A percentile compares a stretch with the other conserved stretches of the same genome.
phyloP scores from a whole-genome alignment of 495 filamentous ascomycete genomes.

The Aspergillus ellipticus region DNA sequence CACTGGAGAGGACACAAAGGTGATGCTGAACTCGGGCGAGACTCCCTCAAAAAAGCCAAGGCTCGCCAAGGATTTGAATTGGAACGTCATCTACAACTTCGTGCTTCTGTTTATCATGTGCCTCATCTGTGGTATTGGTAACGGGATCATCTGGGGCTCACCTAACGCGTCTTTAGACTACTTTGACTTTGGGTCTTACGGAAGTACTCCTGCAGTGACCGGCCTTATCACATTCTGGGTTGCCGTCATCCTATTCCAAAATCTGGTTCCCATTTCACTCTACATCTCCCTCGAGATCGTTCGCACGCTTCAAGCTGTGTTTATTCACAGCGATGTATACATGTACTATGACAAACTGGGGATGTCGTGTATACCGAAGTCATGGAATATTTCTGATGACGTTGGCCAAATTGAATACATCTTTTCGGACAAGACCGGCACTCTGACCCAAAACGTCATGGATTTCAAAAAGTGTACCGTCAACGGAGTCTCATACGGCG shows the following conservation, averaged over 20 bases:
- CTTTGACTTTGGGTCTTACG: conserved; percentile 87
- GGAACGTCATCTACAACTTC: conserved; percentile 98
- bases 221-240: conserved; percentile 97
- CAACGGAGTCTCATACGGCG: conserved; percentile 91
- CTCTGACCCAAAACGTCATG: conserved; percentile 98
- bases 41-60: conserved; percentile 94
- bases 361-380: conserved; percentile 92
- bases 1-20: conserved; percentile 96
- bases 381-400: conserved; percentile 99
- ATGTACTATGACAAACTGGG: conserved; percentile 98
- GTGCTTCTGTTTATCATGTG: conserved; percentile 87
- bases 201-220: conserved; percentile 68
- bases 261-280: conserved; percentile 96
- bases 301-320: conserved; percentile 86
- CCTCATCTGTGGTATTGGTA: conserved; percentile 75
- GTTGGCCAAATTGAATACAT: conserved; percentile 99
- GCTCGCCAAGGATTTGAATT: conserved; percentile 89
- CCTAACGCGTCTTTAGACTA: conserved; percentile 68
- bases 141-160: conserved; percentile 78
- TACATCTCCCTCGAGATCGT: conserved; percentile 98
- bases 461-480: conserved; percentile 98
- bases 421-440: conserved; percentile 99
- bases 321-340: conserved; percentile 90
- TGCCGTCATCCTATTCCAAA: conserved; percentile 91
- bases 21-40: conserved; percentile 97